Evolutionary conservation across 2,329 filamentous ascomycete species (phyloP), one percentile per base, ranked within the genome.

Genomic region (Aspergillus sp.): DNA sequence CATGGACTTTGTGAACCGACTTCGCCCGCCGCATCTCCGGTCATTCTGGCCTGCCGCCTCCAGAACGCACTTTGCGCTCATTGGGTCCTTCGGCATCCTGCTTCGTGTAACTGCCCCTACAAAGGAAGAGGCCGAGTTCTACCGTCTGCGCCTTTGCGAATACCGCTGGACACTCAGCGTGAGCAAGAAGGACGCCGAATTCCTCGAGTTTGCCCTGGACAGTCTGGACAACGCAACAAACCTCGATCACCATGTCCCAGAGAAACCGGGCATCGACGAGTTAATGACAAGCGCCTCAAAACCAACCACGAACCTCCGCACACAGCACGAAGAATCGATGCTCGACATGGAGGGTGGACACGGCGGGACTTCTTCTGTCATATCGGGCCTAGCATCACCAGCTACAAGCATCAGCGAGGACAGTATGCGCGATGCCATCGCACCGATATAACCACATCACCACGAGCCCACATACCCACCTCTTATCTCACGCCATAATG

Each of bases 1-100:
- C 66, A 96, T 98, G 91, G 94, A 98, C 75, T 97, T 97, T 77
- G 93, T 97, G 70, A 97, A 97, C 78, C 89, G 94, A 0, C 85
- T 98, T 34, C 92, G 91, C 49, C 92, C 92, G 0, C 87, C 89
- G 41, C 93, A 98, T 71, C 84, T 97, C 31, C 88, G 90, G n/a
- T 87, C 92, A 0, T 97, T 97, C 79, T 98, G 94, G 94, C 80
- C 80, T 28, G 79, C 78, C 5, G 75, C 78, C 0, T 76, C 80
- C 4, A 77, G 79, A 53, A 80, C 79, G 13, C 97, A 97, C 77
- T 97, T 98, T 78, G 93, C 94, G 0, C 84, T 98, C 11, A 97
- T 98, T 71, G 93, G 93, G 59, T 97, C 93, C 0, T 98, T 98
- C 74, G 94, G 93, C 3, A 91, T 91, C 15, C 82, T 98, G 11